These are phyloP conservation scores for Murraya paniculata DNA, from an alignment of 345 rosid species.

Conservation along the genomic window DNA sequence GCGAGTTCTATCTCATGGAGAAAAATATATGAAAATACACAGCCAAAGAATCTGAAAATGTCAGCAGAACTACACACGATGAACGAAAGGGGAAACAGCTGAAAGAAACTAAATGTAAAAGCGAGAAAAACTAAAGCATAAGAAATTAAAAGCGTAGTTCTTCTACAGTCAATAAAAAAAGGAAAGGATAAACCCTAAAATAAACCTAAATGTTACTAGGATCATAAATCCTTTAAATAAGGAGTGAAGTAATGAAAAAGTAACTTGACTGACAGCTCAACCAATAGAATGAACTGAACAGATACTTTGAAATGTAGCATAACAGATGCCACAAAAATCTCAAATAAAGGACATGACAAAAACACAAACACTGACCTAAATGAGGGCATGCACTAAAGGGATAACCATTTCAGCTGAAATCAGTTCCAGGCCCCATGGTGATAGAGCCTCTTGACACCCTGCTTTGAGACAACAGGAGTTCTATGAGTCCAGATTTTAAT, in stretches of 20 bases:
- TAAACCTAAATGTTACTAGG: conserved; percentile 20
- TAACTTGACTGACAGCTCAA: conserved; percentile 35
- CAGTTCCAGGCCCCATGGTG: conserved; percentile 97
- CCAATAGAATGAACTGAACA: conserved; percentile 36
- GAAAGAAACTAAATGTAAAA: conserved; percentile 7
- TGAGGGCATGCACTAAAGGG: conserved; percentile 68
- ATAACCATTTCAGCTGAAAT: conserved; percentile 87
- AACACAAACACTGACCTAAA: conserved; percentile 90
- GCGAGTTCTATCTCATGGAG: background rate
- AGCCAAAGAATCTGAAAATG: background rate
- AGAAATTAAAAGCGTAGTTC: conserved; percentile 5
- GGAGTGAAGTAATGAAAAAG: conserved; percentile 30
- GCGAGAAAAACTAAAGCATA: background rate
- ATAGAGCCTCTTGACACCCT: conserved; percentile 94
- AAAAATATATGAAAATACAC: background rate
- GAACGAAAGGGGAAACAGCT: background rate
- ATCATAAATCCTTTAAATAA: conserved; percentile 19
- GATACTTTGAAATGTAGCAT: conserved; percentile 47
- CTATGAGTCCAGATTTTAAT: conserved; percentile 55
- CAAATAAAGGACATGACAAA: conserved; percentile 50
- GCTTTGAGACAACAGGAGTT: conserved; percentile 86
- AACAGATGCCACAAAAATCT: conserved; percentile 54
- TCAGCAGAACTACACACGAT: background rate
- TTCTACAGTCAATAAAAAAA: background rate
- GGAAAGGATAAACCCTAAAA: background rate